Evolutionary conservation across 148 eudicot species (phyloP), one percentile per base, ranked within the genome.

Genomic region (Vaccinium vitisidaea): DNA sequence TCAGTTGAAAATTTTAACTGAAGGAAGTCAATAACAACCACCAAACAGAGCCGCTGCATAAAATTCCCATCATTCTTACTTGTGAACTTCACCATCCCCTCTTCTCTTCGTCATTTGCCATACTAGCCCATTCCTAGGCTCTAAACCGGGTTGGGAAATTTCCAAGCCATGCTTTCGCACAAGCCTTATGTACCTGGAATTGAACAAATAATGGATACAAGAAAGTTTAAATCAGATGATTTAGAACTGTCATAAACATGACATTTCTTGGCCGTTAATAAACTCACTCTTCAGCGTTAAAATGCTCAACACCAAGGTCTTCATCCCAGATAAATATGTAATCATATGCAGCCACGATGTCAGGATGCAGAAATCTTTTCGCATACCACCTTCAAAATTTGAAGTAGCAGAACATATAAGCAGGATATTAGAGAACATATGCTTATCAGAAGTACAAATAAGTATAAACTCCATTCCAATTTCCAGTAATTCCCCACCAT

Each of bases 261-360:
- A 13, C 4, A 8, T 19, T 50, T 54, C 73, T n/a, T 12, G 39
- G 5, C 46, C 6, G 15, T 70, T 58, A 16, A 59, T 63, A 43
- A 43, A 84, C 98, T 90, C 75, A 97, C 99, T 97, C 93, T 87
- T 97, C 97, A 12, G 98, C 95, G 85, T 97, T 84, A 81, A 93
- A 97, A 90, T 95, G 82, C 80, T 96, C 92, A 15, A 94, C 92
- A 67, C 98, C 99, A 80, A 96, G 91, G 84, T 96, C 99, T 88
- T 96, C 99, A 80, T 96, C 99, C 99, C 99, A 96, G 70, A 96
- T 90, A 83, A 96, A 96, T 49, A 96, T 92, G 92, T 92, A 97
- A 49, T 97, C 99, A 80, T 97, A 97, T 61, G 94, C 78, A 12
- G 98, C 98, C 84, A 97, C 98, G 73, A 97, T 89, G 84, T 93